Base-by-base conservation (phyloP, 2,329 filamentous ascomycete species). In the Elsinoe fawcettii region DNA sequence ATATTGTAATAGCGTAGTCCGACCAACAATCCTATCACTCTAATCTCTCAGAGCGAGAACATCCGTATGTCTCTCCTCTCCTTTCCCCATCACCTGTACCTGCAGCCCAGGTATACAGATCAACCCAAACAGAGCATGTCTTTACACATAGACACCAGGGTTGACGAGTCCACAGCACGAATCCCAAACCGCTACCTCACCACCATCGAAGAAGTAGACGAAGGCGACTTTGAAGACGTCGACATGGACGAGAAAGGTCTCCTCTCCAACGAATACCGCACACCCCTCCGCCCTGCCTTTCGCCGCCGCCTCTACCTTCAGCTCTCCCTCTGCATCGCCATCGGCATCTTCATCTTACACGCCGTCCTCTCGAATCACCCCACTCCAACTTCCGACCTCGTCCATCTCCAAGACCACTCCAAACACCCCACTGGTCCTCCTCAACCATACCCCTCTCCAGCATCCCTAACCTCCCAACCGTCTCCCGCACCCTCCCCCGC, bases 221-320 rank as follows among this genome's bases (percentile, higher is more conserved):
- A 53, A 16, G 49, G 34, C 49, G 49, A 53, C 5, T 53, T 53
- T 18, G 30, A 37, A 20, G 49, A 53, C 49, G 34, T 53, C 34
- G 49, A 36, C 49, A 53, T 53, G 49, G 49, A 53, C 49, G 49
- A 53, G 49, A 53, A 53, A 39, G 49, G 49, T 39, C 49, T 53
- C 18, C 20, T 53, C 7, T 53, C 49, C 7, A 18, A 53, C 49
- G 30, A 53, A 25, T 53, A 53, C 32, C 30, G 49, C 25, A 36
- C 30, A 18, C 49, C 30, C 5, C 14, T 27, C 34, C 49, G 49
- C 3, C 23, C 44, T 2, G 16, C 25, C 16, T 39, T 36, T 32
- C 49, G 49, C 30, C 25, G 49, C 14, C 49, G 49, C 3, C 49
- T 53, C 30, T 53, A 25, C 32, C 30, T 53, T 2, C 49, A 53